A percentile compares a stretch with the other conserved stretches of the same genome.
Evolutionary conservation across 1,139 yeast species (phyloP).

Genomic region (Taphrina populina): DNA sequence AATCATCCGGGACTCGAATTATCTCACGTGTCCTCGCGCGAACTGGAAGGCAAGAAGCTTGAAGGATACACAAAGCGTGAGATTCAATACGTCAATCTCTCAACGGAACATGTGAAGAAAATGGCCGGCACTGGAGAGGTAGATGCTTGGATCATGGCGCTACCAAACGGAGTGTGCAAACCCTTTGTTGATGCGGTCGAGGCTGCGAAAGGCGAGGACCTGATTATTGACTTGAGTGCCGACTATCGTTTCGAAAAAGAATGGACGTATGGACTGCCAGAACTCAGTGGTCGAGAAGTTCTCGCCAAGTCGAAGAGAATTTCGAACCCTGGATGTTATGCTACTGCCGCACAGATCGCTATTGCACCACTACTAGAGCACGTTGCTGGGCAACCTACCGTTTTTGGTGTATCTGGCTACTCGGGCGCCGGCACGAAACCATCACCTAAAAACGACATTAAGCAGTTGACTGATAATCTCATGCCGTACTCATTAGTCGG

Average conservation of each 20-base stretch:
- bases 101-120: conserved; percentile 76
- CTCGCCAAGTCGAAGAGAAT: conserved; percentile 78
- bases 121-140: conserved; percentile 75
- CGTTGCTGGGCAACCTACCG: conserved; percentile 67
- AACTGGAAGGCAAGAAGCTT: conserved; percentile 79
- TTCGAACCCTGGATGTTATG: conserved; percentile 97
- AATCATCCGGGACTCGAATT: conserved; percentile 83
- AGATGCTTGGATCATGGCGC: conserved; percentile 98
- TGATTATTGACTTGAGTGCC: conserved; percentile 88
- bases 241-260: conserved; percentile 88
- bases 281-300: conserved; percentile 61
- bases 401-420: conserved; percentile 95
- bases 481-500: conserved; percentile 95
- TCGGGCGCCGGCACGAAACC: conserved; percentile 99
- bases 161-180: conserved; percentile 96
- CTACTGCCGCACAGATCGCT: conserved; percentile 94
- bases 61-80: conserved; percentile 81
- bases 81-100: conserved; percentile 78
- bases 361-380: conserved; percentile 68
- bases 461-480: conserved; percentile 70
- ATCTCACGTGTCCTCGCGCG: conserved; percentile 93
- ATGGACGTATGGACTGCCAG: conserved; percentile 95
- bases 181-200: conserved; percentile 95
- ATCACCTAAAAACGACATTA: conserved; percentile 86
- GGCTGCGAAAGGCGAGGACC: conserved; percentile 57